Evolutionary conservation across 169 alveolate species (phyloP).

Genomic region (Cryptosporidium tyzzeri): DNA sequence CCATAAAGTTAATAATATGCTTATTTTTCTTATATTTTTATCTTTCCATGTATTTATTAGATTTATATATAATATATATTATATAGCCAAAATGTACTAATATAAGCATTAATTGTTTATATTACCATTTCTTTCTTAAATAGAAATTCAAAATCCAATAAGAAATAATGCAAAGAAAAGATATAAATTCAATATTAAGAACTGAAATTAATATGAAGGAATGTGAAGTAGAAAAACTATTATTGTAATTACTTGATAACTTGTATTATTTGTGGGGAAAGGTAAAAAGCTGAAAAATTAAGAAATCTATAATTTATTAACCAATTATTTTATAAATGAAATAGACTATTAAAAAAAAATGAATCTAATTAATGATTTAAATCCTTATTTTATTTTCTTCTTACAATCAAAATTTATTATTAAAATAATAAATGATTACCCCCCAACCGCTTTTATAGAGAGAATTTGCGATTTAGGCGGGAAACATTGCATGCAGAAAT

Average conservation of each 20-base stretch:
- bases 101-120: not conserved
- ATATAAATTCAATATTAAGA: not conserved
- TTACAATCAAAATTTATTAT: too few relatives aligned
- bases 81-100: not conserved
- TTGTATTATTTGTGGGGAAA: not conserved
- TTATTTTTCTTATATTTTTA: not conserved
- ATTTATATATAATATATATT: too few relatives aligned
- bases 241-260: not conserved
- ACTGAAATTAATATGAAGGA: not conserved
- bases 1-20: not conserved
- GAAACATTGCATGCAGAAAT: not conserved
- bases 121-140: not conserved
- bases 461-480: not conserved
- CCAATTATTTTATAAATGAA: not conserved
- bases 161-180: not conserved
- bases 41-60: not conserved
- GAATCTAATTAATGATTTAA: not conserved
- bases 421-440: not conserved
- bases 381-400: not conserved
- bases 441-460: not conserved
- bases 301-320: not conserved
- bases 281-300: not conserved
- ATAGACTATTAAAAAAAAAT: not conserved
- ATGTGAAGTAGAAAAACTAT: not conserved
- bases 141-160: not conserved